phyloP scores from a whole-genome alignment of 192 early-diverging fungal genomes.

The Coemansia sp. region DNA sequence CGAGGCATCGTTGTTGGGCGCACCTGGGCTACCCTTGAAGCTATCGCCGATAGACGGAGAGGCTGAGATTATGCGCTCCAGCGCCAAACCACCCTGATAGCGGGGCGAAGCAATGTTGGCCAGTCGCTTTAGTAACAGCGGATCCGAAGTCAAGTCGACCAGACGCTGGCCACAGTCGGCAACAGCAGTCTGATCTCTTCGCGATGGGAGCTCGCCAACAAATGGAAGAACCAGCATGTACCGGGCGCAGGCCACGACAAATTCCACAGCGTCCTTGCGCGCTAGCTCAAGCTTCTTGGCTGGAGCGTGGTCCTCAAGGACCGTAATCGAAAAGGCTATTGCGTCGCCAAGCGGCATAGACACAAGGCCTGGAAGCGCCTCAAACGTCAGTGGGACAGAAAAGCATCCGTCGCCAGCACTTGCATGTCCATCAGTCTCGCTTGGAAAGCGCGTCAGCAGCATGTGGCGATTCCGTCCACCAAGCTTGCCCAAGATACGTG shows the following conservation, averaged over 20 bases:
- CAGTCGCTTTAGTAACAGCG: constrained; percentile 33
- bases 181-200: not conserved
- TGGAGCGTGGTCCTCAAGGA: constrained; percentile 25
- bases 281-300: constrained; percentile 29
- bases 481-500: constrained; percentile 94
- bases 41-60: constrained; percentile 30
- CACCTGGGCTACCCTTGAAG: constrained; percentile 23
- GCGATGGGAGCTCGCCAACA: constrained; percentile 12
- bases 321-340: constrained; percentile 29
- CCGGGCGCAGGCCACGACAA: constrained; percentile 42
- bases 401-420: constrained; percentile 9
- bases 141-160: constrained; percentile 20
- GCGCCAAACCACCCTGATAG: constrained; percentile 40
- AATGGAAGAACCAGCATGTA: constrained; percentile 30
- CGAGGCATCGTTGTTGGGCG: constrained; percentile 12
- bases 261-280: constrained; percentile 39
- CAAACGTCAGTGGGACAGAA: constrained; percentile 34
- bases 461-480: constrained; percentile 95
- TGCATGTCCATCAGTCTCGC: not conserved
- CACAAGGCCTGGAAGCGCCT: constrained; percentile 38
- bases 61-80: constrained; percentile 36
- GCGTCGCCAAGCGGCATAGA: constrained; percentile 44
- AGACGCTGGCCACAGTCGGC: constrained; percentile 20
- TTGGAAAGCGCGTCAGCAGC: constrained; percentile 59
- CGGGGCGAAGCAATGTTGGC: constrained; percentile 45